Base-by-base conservation (phyloP, 2,329 filamentous ascomycete species). In the Rutstroemia sp. region DNA sequence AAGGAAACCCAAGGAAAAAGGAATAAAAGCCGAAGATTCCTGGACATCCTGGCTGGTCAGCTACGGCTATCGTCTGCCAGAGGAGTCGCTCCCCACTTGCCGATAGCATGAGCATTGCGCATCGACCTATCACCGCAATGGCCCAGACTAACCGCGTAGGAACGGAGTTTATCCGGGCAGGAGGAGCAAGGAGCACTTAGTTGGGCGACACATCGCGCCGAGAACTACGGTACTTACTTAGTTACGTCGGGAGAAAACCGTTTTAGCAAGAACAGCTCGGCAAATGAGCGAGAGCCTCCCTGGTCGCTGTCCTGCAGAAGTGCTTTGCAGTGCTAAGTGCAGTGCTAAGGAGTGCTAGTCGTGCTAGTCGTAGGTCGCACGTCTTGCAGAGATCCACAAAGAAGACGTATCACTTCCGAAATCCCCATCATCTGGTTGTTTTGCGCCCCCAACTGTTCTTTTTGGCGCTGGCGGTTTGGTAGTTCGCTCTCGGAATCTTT, bases 391-490 rank as follows among this genome's bases (percentile, higher is more conserved):
- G 30, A 54, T 49, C 21, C 30, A 39, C 23, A 27, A 41, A 55
- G 50, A 41, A 21, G 53, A 55, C 37, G 9, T 14, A 34, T 55
- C 46, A 37, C 23, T 23, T 51, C 14, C 46, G 27, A 55, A 42
- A 18, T 44, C 30, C 53, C 46, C 47, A 51, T 55, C 19, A 51
- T 51, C 21, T 55, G 27, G 53, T 23, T 44, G 8, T 51, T 55
- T 55, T 51, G 25, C 46, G 53, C 46, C 53, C 53, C 53, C 53
- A 55, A 51, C 30, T 30, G 25, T n/a, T 34, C 21, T 30, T 48
- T 42, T 18, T 5, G 39, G 39, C 6, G 16, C 19, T n/a, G 39
- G 16, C n/a, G 16, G 14, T n/a, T 9, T 42, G 39, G 39, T 34
- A 16, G 53, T 55, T 9, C 46, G 16, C 38, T 51, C 7, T 38